phyloP scores from a whole-genome alignment of 495 filamentous ascomycete species.

The Pyrenula massariospora region DNA sequence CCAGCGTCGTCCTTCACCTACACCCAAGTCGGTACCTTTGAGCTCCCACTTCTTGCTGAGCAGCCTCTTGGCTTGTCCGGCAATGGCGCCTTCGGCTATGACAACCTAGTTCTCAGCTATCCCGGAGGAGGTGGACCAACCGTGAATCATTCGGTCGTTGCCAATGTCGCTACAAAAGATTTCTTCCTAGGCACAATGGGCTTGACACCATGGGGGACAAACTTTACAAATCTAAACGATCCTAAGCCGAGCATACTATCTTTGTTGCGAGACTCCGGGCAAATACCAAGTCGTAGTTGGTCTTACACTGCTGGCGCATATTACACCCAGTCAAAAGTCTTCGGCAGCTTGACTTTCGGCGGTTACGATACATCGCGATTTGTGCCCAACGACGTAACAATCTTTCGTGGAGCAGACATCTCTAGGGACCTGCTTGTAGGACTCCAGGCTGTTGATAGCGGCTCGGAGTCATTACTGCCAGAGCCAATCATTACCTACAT shows the following conservation, averaged over 20 bases:
- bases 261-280: slow-evolving; percentile 28
- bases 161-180: slow-evolving; percentile 26
- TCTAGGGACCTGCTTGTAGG: slow-evolving; percentile 39
- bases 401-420: slow-evolving; percentile 36
- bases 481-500: slow-evolving; percentile 24
- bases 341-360: slow-evolving; percentile 43
- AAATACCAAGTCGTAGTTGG: slow-evolving; percentile 38
- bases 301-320: slow-evolving; percentile 44
- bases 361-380: slow-evolving; percentile 46
- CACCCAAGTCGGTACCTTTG: slow-evolving; percentile 26
- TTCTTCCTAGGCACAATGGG: slow-evolving; percentile 42
- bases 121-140: slow-evolving; percentile 18
- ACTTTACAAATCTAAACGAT: slow-evolving; percentile 35
- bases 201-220: slow-evolving; percentile 33
- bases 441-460: slow-evolving; percentile 27
- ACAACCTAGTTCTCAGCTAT: slow-evolving; percentile 34
- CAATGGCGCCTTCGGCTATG: slow-evolving; percentile 34
- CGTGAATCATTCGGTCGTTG: slow-evolving; percentile 34
- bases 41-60: slow-evolving; percentile 21
- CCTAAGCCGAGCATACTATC: slow-evolving; percentile 37
- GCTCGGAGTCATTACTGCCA: slow-evolving; percentile 4
- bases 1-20: slow-evolving; percentile 35
- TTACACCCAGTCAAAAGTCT: slow-evolving; percentile 34
- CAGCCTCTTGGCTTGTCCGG: slow-evolving; percentile 31
- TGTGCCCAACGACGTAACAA: slow-evolving; percentile 33